Evolutionary conservation across 306 rosid species (phyloP).

Genomic region (Ceratonia siliqua): DNA sequence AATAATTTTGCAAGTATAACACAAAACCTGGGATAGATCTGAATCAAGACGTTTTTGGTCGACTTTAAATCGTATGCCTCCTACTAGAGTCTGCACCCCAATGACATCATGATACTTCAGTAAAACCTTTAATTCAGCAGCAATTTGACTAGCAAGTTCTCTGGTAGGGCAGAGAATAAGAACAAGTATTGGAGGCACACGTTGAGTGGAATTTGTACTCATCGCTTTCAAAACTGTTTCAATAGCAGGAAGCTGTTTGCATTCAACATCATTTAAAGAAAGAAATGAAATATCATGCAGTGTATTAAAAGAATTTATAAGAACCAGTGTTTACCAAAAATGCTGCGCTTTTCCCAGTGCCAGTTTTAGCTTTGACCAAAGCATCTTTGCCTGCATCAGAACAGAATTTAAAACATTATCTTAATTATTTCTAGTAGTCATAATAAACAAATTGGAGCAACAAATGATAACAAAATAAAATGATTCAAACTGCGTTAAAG

Average conservation of each 20-base stretch:
- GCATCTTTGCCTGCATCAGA: conserved; percentile 71
- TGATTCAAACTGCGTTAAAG: conserved; percentile 14
- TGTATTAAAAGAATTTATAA: conserved; percentile 23
- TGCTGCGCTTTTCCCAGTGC: conserved; percentile 91
- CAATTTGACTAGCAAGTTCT: conserved; percentile 93
- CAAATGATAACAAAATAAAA: conserved; percentile 4
- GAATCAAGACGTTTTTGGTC: conserved; percentile 87
- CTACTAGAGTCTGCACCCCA: conserved; percentile 86
- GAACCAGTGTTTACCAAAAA: conserved; percentile 68
- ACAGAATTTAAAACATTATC: conserved; percentile 20
- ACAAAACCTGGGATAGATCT: conserved; percentile 82
- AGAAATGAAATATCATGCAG: conserved; percentile 24
- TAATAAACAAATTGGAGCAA: conserved; percentile 7
- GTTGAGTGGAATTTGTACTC: conserved; percentile 49
- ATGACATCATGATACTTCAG: conserved; percentile 77
- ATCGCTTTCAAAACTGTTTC: conserved; percentile 92
- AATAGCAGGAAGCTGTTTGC: conserved; percentile 99
- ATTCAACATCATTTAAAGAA: conserved; percentile 40
- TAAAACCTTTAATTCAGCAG: conserved; percentile 78
- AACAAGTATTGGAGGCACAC: conserved; percentile 68
- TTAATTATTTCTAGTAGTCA: conserved; percentile 6
- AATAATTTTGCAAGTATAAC: conserved; percentile 24
- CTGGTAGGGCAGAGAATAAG: conserved; percentile 94
- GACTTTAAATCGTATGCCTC: conserved; percentile 86
- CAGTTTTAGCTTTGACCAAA: conserved; percentile 91